Conservation (phyloP, 805 yeast species). For the Pichia gijzeniarum region DNA sequence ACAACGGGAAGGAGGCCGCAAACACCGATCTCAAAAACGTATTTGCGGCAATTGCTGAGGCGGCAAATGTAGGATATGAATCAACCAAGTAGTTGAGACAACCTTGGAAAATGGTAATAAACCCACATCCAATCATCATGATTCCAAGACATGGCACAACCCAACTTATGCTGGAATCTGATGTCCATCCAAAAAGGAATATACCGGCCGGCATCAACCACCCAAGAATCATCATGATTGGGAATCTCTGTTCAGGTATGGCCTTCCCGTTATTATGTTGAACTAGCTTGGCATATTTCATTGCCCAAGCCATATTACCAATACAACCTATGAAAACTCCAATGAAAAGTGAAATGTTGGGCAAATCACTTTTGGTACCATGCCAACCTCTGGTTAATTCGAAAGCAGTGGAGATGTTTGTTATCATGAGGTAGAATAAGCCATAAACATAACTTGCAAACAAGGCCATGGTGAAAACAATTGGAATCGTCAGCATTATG, state of each 20-base stretch:
- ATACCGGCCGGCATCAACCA: constrained; percentile 53
- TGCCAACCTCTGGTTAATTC: constrained; percentile 25
- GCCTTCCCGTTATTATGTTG: constrained; percentile 36
- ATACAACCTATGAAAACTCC: constrained; percentile 33
- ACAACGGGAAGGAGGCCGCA: constrained; percentile 66
- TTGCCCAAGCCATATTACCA: constrained; percentile 28
- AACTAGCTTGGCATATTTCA: constrained; percentile 12
- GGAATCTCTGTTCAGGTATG: constrained; percentile 54
- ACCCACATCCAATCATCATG: constrained; percentile 50
- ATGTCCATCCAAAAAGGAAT: constrained; percentile 61
- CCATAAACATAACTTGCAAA: constrained; percentile 47
- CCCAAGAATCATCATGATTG: constrained; percentile 47
- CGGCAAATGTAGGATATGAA: constrained; percentile 61
- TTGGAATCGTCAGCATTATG: constrained; percentile 35
- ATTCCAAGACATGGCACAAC: constrained; percentile 54
- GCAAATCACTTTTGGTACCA: constrained; percentile 30
- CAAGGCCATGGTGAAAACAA: constrained; percentile 37
- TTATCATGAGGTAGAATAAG: constrained; percentile 38
- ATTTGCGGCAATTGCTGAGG: constrained; percentile 48
- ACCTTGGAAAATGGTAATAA: constrained; percentile 62
- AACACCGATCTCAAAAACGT: constrained; percentile 59
- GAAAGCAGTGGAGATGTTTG: constrained; percentile 38
- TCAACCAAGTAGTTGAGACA: constrained; percentile 65
- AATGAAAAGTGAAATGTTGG: constrained; percentile 31
- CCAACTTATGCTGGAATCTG: constrained; percentile 39